These are phyloP conservation scores for Naganishia liquefaciens DNA, from an alignment of 1,284 basidiomycete species.

Conservation along the genomic window DNA sequence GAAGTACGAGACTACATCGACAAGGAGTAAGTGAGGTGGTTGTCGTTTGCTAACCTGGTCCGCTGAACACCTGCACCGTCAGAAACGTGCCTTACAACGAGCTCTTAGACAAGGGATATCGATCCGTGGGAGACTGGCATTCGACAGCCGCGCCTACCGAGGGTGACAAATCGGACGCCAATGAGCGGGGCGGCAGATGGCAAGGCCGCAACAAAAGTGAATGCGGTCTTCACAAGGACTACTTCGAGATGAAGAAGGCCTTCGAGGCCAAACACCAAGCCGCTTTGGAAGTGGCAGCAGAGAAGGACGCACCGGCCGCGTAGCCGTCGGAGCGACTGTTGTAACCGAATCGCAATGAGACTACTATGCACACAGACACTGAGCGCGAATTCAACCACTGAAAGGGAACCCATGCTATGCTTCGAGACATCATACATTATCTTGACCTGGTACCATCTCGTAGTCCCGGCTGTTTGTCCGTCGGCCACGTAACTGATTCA, in stretches of 20 bases:
- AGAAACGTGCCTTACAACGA: conserved; percentile 82
- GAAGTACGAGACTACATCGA: conserved; percentile 85
- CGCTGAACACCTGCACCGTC: not conserved
- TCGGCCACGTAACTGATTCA: not conserved
- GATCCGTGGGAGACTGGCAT: conserved; percentile 96
- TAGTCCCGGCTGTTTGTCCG: conserved; percentile 1
- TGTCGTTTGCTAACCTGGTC: not conserved
- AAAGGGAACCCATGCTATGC: not conserved
- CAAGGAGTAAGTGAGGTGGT: conserved; percentile 58
- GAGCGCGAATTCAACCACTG: no score
- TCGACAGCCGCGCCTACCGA: conserved; percentile 69
- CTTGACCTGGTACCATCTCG: conserved; percentile 11
- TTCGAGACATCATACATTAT: conserved; percentile 13
- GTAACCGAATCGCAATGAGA: not conserved
- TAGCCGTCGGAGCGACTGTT: not conserved
- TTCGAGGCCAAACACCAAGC: conserved; percentile 46
- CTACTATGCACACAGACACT: not conserved
- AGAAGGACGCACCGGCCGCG: conserved; percentile 7
- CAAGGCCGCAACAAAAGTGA: conserved; percentile 87
- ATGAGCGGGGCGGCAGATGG: conserved; percentile 90
- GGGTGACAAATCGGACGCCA: conserved; percentile 59
- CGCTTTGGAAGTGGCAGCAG: conserved; percentile 9
- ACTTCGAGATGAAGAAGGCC: conserved; percentile 60
- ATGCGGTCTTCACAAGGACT: conserved; percentile 91
- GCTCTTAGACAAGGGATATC: conserved; percentile 86